Evolutionary conservation across 768 basidiomycete species (phyloP).

Genomic region (Suillus sp.): DNA sequence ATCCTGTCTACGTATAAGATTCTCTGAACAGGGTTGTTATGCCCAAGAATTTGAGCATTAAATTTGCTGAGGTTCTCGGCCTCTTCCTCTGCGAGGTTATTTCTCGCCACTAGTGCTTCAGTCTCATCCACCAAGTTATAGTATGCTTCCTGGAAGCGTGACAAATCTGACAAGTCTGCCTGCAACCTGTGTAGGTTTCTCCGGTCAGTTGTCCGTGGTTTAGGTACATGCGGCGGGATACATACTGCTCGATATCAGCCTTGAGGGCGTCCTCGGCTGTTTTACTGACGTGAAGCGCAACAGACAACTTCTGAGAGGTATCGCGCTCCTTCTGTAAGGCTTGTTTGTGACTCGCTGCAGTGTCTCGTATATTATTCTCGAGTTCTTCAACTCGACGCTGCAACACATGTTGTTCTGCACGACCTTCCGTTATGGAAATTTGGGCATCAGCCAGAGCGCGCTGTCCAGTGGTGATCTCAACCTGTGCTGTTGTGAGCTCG

Average conservation of each 20-base stretch:
- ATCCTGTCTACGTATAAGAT: constrained; percentile 88
- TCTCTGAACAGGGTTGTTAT: constrained; percentile 81
- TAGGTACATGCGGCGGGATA: constrained; percentile 18
- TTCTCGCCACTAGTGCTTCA: constrained; percentile 62
- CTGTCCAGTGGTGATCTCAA: constrained; percentile 36
- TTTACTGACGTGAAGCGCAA: constrained; percentile 54
- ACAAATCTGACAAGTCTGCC: constrained; percentile 58
- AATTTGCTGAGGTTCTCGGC: constrained; percentile 72
- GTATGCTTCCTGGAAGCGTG: constrained; percentile 74
- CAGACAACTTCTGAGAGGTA: constrained; percentile 47
- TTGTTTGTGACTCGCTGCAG: constrained; percentile 36
- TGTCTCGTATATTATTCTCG: constrained; percentile 33
- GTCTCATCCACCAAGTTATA: constrained; percentile 64
- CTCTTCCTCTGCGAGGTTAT: constrained; percentile 81
- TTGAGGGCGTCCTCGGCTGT: constrained; percentile 69
- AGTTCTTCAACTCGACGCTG: constrained; percentile 28
- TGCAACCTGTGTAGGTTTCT: constrained; percentile 35
- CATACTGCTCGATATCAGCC: constrained; percentile 69
- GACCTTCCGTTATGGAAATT: constrained; percentile 20
- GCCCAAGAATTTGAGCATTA: constrained; percentile 85
- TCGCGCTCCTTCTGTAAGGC: constrained; percentile 50
- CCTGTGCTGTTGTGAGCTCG: constrained; percentile 42
- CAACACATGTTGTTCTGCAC: constrained; percentile 26
- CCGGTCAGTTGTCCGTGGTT: constrained; percentile 34
- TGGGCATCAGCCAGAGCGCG: constrained; percentile 25